Evolutionary conservation across 83 land plant genomes (phyloP).

Genomic region (Isoetes engelmannii): DNA sequence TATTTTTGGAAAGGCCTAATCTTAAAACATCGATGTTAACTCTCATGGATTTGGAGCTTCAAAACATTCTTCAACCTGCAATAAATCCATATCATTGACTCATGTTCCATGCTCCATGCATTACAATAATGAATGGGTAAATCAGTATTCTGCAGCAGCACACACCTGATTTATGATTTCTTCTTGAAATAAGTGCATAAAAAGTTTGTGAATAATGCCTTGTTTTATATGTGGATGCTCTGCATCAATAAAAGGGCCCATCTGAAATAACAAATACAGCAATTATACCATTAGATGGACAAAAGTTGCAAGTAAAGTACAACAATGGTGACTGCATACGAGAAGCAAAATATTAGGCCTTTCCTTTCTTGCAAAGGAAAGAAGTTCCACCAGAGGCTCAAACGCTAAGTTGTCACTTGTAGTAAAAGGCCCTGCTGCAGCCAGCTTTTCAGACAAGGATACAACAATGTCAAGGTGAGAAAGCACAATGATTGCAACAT

Average conservation of each 20-base stretch:
- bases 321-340: constrained; percentile 33
- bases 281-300: not conserved
- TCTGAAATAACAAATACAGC: constrained; percentile 31
- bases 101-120: too few species aligned
- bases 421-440: constrained; percentile 93
- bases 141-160: not conserved
- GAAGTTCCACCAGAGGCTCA: constrained; percentile 81
- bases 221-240: constrained; percentile 83
- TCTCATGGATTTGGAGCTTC: too few species aligned
- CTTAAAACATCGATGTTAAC: too few species aligned
- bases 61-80: constrained; percentile 59
- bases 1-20: too few species aligned
- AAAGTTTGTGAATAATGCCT: constrained; percentile 51
- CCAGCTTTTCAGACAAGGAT: constrained; percentile 35
- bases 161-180: constrained; percentile 67
- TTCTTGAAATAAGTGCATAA: constrained; percentile 59
- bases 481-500: too few species aligned
- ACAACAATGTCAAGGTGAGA: not conserved
- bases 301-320: not conserved
- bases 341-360: constrained; percentile 67
- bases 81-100: not conserved
- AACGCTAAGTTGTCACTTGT: constrained; percentile 84
- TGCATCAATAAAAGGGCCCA: constrained; percentile 93
- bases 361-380: constrained; percentile 61
- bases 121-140: not conserved